phyloP scores from a whole-genome alignment of 2,329 filamentous ascomycete genomes.

The Fusarium humuli region DNA sequence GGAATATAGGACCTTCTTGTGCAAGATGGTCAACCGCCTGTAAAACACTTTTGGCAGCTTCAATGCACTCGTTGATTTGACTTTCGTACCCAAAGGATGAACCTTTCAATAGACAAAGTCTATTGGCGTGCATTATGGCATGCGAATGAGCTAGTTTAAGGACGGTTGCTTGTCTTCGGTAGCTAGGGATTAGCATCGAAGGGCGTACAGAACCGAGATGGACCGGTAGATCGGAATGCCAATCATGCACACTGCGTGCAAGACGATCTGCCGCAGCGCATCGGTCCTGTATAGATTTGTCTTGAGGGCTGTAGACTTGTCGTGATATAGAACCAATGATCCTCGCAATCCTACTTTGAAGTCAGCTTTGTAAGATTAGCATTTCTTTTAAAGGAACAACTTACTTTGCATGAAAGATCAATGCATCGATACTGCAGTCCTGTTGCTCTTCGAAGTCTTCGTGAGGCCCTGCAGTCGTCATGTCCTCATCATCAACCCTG shows the following conservation, averaged over 20 bases:
- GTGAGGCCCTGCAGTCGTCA: slow-evolving; percentile 56
- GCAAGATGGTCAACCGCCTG: slow-evolving; percentile 57
- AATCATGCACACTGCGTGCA: slow-evolving; percentile 52
- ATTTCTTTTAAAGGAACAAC: neutral
- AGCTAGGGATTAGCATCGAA: slow-evolving; percentile 58
- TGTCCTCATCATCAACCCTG: slow-evolving; percentile 66
- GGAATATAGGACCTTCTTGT: slow-evolving; percentile 54
- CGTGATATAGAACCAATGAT: slow-evolving; percentile 54
- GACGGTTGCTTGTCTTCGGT: slow-evolving; percentile 62
- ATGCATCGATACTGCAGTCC: slow-evolving; percentile 62
- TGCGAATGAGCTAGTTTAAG: slow-evolving; percentile 66
- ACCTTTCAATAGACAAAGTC: slow-evolving; percentile 60
- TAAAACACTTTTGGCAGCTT: slow-evolving; percentile 49
- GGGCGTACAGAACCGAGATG: slow-evolving; percentile 57
- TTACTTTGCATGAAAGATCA: slow-evolving; percentile 58
- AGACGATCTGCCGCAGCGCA: slow-evolving; percentile 53
- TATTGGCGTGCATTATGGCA: slow-evolving; percentile 65
- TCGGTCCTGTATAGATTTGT: slow-evolving; percentile 50
- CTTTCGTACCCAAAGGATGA: slow-evolving; percentile 9
- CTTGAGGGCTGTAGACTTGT: slow-evolving; percentile 54
- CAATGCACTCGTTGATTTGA: slow-evolving; percentile 58
- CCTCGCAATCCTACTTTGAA: slow-evolving; percentile 47
- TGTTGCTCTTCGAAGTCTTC: slow-evolving; percentile 43
- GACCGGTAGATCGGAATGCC: slow-evolving; percentile 55
- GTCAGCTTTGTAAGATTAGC: neutral